Evolutionary conservation across 345 rosid genomes (phyloP), one percentile per base, ranked within the genome.

Genomic region (Erysimum cheiranthoides): DNA sequence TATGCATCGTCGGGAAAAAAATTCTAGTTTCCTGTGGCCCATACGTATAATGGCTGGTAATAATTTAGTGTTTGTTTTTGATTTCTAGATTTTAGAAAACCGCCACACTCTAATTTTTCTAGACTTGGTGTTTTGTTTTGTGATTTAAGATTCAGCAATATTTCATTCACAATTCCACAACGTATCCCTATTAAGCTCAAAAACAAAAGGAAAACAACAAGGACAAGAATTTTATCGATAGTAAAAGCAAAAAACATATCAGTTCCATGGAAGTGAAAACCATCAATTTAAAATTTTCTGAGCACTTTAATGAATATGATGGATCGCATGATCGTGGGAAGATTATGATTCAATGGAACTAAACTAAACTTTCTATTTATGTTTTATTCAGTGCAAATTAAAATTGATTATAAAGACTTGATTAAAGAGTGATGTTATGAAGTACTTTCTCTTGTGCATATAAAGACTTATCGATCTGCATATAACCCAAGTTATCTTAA

Each of bases 181-280:
- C 6, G 4, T 59, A 12, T 38, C 47, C 46, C 16, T 60, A 38
- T 38, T 21, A 61, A 61, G 17, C 47, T 39, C 32, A n/a, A 61
- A 61, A 39, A 10, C 47, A 61, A 39, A 39, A 25, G 32, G 66
- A 39, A 25, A 60, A 60, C 25, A 60, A 59, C 63, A 58, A 34
- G 14, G 16, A 34, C 8, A 35, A 3, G 5, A 34, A 58, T n/a
- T n/a, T 34, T n/a, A 58, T 34, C 43, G 13, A 35, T 9, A 17
- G 28, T 58, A 16, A n/a, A 57, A 40, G 4, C 27, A 52, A 52
- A 52, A 52, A 52, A 11, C 10, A 10, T 10, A 39, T 39, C 28
- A 52, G 57, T 25, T 52, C 32, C 57, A 39, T 25, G 28, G 57
- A 1, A 52, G 58, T 25, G 16, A 52, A 52, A 25, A 52, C 0